Evolutionary conservation across 129 eudicot species (phyloP), one percentile per base, ranked within the genome.

Genomic region (Arctium lappa): DNA sequence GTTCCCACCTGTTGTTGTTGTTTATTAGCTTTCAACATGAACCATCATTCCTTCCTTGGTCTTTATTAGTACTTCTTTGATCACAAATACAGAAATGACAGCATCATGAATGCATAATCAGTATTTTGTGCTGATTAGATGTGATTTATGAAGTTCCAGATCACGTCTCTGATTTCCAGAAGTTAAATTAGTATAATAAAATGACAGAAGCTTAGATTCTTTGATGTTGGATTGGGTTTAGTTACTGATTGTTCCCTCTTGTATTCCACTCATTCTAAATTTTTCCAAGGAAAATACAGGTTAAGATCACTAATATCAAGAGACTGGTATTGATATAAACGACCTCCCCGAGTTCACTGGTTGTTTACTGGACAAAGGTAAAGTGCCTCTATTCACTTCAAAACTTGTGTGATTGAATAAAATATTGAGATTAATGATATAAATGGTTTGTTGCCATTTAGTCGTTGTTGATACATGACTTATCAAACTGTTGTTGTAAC

Each of bases 271-370:
- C n/a, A 37, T 56, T 73, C 34, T 73, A 60, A n/a, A 46, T 8
- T 32, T 44, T 50, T 11, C 27, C 18, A 9, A 40, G 37, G 12
- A 48, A 42, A 56, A 63, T 81, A 30, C 29, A 6, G 44, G 40
- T 82, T 73, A 74, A 66, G 39, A 31, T 72, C 40, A 53, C 30
- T 73, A 15, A 66, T 76, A 48, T 72, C 40, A 39, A 80, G 44
- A 48, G 70, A 48, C 8, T 81, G 13, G 40, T 81, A 48, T 77
- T 69, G 7, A n/a, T 42, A 48, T 72, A 12, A 77, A 76, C 85
- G n/a, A n/a, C n/a, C n/a, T n/a, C n/a, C n/a, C n/a, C n/a, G n/a
- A n/a, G n/a, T n/a, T n/a, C n/a, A n/a, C n/a, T n/a, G n/a, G n/a
- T n/a, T n/a, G n/a, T n/a, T n/a, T n/a, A n/a, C n/a, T n/a, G n/a